Percentiles rank a stretch among this genome's conserved stretches.
Conservation (phyloP, 225 moss, liverwort and hornwort species). For the Climacium dendroides region DNA sequence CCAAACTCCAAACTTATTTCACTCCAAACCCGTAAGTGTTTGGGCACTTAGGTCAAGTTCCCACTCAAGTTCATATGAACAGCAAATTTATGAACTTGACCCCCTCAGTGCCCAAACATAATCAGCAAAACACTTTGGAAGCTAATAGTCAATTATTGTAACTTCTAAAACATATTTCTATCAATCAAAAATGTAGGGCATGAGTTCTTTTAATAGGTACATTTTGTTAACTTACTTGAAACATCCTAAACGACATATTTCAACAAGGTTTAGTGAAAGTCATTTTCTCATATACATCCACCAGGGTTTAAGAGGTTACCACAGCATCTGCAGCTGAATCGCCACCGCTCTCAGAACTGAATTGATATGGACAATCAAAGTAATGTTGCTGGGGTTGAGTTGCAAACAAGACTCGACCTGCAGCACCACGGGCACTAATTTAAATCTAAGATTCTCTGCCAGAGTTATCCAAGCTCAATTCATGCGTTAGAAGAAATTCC, state of each 20-base stretch:
- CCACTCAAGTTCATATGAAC: not conserved
- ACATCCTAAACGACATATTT: not conserved
- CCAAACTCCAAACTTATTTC: not conserved
- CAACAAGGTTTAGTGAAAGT: not conserved
- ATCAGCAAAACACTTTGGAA: not conserved
- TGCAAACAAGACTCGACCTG: conserved; percentile 72
- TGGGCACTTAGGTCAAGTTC: no score
- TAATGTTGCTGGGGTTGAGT: conserved; percentile 90
- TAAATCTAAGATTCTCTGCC: not conserved
- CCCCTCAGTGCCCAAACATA: not conserved
- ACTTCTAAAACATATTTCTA: not conserved
- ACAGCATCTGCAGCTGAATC: conserved; percentile 85
- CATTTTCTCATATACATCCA: not conserved
- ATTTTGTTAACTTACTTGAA: not conserved
- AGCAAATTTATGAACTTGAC: not conserved
- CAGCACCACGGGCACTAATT: not conserved
- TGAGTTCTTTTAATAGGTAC: not conserved
- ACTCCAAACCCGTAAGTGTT: not conserved
- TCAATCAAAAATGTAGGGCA: not conserved
- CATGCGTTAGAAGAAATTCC: not conserved
- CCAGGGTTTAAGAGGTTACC: conserved; percentile 12
- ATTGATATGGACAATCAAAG: conserved; percentile 97
- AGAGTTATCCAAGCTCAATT: not conserved
- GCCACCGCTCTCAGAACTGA: conserved; percentile 77
- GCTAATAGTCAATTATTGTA: not conserved